A percentile compares a stretch with the other conserved stretches of the same genome.
These are phyloP conservation scores for Bipolaris zeicola DNA, from an alignment of 2,329 filamentous ascomycete genomes.

Conservation along the genomic window DNA sequence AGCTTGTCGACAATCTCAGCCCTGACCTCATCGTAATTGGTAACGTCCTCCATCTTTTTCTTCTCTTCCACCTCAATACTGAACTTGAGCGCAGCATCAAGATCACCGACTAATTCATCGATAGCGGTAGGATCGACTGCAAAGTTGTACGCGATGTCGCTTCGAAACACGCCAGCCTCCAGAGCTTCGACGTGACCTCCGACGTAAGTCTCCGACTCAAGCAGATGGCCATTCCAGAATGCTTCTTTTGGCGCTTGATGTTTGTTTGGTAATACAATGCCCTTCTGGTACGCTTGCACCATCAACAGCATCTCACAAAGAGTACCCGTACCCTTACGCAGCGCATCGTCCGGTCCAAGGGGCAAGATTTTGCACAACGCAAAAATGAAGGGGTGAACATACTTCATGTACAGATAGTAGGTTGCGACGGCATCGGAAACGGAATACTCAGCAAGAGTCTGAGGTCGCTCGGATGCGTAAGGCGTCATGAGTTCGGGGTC, in stretches of 20 bases:
- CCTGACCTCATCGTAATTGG: slow-evolving; percentile 68
- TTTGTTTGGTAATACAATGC: slow-evolving; percentile 95
- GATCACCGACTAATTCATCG: slow-evolving; percentile 82
- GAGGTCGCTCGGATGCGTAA: slow-evolving; percentile 82
- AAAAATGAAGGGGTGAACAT: slow-evolving; percentile 99
- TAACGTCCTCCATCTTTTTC: slow-evolving; percentile 57
- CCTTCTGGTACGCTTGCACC: slow-evolving; percentile 93
- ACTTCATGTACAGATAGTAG: slow-evolving; percentile 99
- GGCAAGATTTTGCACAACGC: slow-evolving; percentile 96
- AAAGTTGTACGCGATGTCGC: slow-evolving; percentile 95
- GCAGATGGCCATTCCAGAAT: slow-evolving; percentile 94
- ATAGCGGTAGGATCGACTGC: slow-evolving; percentile 85
- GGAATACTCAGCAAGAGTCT: slow-evolving; percentile 95
- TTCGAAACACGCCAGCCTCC: slow-evolving; percentile 93
- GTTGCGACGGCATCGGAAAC: slow-evolving; percentile 98
- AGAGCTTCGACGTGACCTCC: slow-evolving; percentile 99
- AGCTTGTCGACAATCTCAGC: slow-evolving; percentile 77
- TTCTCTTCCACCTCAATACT: slow-evolving; percentile 64
- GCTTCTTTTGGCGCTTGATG: slow-evolving; percentile 88
- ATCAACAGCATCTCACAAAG: slow-evolving; percentile 99
- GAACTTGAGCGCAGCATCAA: slow-evolving; percentile 89
- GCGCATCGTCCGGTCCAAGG: slow-evolving; percentile 85
- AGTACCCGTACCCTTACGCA: slow-evolving; percentile 95
- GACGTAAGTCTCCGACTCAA: slow-evolving; percentile 97
- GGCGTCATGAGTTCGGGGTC: slow-evolving; percentile 98